phyloP scores from a whole-genome alignment of 352 stramenopile species.

The Saprolegnia parasitica region DNA sequence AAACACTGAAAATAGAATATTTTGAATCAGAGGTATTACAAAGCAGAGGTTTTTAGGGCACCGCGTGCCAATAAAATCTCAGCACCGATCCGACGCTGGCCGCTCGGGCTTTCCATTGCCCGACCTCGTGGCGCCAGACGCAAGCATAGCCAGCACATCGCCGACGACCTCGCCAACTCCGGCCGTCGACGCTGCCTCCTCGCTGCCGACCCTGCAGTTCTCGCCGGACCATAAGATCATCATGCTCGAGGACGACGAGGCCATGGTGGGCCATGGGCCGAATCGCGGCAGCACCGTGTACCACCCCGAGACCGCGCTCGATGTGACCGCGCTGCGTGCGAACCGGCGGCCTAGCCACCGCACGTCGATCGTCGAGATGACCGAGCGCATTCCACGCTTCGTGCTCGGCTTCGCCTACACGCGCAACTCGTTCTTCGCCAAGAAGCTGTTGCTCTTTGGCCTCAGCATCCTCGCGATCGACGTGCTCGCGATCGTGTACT shows the following conservation, averaged over 20 bases:
- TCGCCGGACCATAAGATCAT: neutral
- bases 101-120: too few species aligned
- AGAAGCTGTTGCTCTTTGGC: constrained; percentile 50
- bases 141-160: neutral
- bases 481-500: constrained; percentile 49
- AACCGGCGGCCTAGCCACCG: neutral
- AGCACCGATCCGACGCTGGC: neutral
- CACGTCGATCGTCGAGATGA: constrained; percentile 14
- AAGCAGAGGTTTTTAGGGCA: neutral
- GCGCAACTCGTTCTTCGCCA: constrained; percentile 76
- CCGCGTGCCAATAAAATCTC: neutral
- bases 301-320: neutral
- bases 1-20: too few species aligned
- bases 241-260: neutral
- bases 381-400: constrained; percentile 2
- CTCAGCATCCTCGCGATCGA: constrained; percentile 60
- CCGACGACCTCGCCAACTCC: neutral
- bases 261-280: neutral
- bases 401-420: constrained; percentile 36
- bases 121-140: too few species aligned
- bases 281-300: neutral
- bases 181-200: neutral
- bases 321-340: neutral
- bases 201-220: neutral
- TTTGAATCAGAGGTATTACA: too few species aligned